phyloP scores from a whole-genome alignment of 495 filamentous ascomycete genomes.

The Niebla homalea region DNA sequence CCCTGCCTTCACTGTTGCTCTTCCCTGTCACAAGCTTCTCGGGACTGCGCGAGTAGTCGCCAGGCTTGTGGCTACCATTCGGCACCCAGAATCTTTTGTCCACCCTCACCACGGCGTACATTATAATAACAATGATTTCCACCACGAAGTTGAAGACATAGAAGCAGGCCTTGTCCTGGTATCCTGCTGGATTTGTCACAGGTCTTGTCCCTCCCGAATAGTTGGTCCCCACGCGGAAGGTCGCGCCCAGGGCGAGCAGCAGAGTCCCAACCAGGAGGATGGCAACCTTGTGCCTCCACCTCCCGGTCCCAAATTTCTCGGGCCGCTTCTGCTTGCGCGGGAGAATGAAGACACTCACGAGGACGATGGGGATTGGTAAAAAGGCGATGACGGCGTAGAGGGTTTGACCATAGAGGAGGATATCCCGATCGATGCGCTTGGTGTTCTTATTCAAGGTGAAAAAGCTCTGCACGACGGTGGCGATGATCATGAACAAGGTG shows the following conservation, averaged over 20 bases:
- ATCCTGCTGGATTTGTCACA: constrained; percentile 45
- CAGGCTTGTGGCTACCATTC: constrained; percentile 21
- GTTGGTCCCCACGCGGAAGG: constrained; percentile 47
- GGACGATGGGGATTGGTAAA: constrained; percentile 55
- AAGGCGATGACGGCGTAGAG: constrained; percentile 62
- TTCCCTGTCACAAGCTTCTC: background rate
- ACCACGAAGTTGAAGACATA: constrained; percentile 67
- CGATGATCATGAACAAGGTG: constrained; percentile 58
- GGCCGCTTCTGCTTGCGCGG: constrained; percentile 29
- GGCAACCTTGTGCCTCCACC: constrained; percentile 48
- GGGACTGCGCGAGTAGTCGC: constrained; percentile 15
- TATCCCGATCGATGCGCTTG: constrained; percentile 38
- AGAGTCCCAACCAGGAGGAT: constrained; percentile 42
- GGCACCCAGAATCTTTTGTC: constrained; percentile 67
- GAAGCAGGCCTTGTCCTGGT: constrained; percentile 55
- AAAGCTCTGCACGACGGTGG: constrained; percentile 46
- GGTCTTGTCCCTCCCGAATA: constrained; percentile 40
- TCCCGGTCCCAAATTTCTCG: constrained; percentile 61
- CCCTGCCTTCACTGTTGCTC: background rate
- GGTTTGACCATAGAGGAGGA: constrained; percentile 54
- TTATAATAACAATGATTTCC: constrained; percentile 53
- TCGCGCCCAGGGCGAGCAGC: constrained; percentile 56
- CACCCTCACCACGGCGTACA: constrained; percentile 51
- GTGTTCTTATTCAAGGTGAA: constrained; percentile 46
- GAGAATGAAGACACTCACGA: constrained; percentile 43